phyloP scores from a whole-genome alignment of 148 eudicot genomes.

The Nepenthes mirabilis region DNA sequence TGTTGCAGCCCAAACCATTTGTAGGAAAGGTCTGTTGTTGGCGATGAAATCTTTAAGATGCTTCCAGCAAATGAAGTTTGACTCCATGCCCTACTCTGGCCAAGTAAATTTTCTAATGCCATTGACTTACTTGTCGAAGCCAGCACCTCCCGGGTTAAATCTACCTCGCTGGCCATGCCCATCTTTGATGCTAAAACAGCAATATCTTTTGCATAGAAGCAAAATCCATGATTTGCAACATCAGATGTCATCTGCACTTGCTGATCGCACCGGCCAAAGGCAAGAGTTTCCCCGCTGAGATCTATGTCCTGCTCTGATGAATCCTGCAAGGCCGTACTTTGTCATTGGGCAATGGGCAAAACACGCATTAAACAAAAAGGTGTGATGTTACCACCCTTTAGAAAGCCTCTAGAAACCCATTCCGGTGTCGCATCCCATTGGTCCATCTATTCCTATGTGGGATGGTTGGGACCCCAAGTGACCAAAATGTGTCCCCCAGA shows the following conservation, averaged over 20 bases:
- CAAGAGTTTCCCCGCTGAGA: constrained; percentile 33
- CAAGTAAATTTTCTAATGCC: constrained; percentile 65
- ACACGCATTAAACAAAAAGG: background rate
- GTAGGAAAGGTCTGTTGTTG: constrained; percentile 8
- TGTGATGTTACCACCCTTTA: too few relatives aligned
- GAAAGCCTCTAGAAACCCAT: too few relatives aligned
- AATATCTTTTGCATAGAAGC: constrained; percentile 47
- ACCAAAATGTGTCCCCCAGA: too few relatives aligned
- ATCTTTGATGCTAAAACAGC: constrained; percentile 29
- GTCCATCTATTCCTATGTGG: too few relatives aligned
- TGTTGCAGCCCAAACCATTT: constrained; percentile 29
- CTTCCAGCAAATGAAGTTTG: constrained; percentile 6
- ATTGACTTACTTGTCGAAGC: constrained; percentile 41
- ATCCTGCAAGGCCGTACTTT: constrained; percentile 32
- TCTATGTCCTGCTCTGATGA: constrained; percentile 22
- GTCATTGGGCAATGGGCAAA: background rate
- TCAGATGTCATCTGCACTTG: constrained; percentile 56
- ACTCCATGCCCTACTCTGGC: constrained; percentile 20
- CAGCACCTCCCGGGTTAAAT: constrained; percentile 66
- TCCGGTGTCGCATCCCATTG: too few relatives aligned
- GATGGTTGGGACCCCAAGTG: too few relatives aligned
- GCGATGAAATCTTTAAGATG: constrained; percentile 14
- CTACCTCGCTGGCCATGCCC: constrained; percentile 24
- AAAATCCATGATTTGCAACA: constrained; percentile 69
- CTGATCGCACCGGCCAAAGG: constrained; percentile 47